phyloP scores from a whole-genome alignment of 1,139 yeast genomes.

The Saccharomyces hybrid region DNA sequence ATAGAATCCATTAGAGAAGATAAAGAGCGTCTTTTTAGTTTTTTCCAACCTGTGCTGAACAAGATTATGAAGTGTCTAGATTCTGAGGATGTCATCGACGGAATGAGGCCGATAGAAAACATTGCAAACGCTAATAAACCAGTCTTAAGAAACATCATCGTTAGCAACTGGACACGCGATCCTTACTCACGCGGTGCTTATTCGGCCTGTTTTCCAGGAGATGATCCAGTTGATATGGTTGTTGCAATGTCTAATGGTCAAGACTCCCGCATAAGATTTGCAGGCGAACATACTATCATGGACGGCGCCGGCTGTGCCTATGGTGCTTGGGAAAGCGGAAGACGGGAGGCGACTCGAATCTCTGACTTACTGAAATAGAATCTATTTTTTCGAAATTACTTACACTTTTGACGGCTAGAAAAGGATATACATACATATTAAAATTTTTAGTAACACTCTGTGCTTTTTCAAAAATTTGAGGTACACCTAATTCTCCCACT shows the following conservation, averaged over 20 bases:
- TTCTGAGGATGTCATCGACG: slow-evolving; percentile 13
- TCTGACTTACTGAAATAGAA: not conserved
- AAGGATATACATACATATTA: not conserved
- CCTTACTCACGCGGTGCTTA: slow-evolving; percentile 70
- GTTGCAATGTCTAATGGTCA: slow-evolving; percentile 51
- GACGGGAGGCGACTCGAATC: slow-evolving; percentile 52
- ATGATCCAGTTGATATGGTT: slow-evolving; percentile 55
- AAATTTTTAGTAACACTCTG: not conserved
- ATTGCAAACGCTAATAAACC: slow-evolving; percentile 25
- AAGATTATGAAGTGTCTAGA: slow-evolving; percentile 21
- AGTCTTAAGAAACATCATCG: slow-evolving; percentile 46
- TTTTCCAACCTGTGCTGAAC: slow-evolving; percentile 39
- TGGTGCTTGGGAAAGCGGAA: slow-evolving; percentile 68
- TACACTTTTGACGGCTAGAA: not conserved
- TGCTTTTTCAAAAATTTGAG: not conserved
- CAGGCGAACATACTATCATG: slow-evolving; percentile 74
- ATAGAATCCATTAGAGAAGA: slow-evolving; percentile 33
- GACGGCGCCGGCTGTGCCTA: slow-evolving; percentile 85
- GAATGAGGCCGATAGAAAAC: slow-evolving; percentile 8
- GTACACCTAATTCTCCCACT: not conserved
- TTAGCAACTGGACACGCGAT: slow-evolving; percentile 64
- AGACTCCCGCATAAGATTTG: slow-evolving; percentile 57
- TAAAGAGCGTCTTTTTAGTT: slow-evolving; percentile 38
- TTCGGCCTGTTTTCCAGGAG: slow-evolving; percentile 58
- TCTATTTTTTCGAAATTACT: not conserved